A percentile compares a stretch with the other conserved stretches of the same genome.
Conservation (phyloP, 345 rosid species). For the Eutrema heterophyllum region DNA sequence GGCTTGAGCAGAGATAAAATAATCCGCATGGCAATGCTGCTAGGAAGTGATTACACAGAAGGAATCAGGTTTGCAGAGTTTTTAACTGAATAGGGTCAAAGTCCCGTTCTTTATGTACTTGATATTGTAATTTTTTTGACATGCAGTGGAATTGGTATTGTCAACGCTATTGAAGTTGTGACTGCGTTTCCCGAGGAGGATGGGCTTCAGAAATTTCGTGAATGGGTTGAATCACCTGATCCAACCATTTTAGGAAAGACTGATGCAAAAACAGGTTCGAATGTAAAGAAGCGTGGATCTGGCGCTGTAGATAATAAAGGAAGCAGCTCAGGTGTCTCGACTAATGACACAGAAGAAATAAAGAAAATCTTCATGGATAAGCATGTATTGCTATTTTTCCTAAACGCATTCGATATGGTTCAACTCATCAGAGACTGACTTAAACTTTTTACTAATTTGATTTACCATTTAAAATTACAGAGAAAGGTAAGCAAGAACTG, state of each 20-base stretch:
- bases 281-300: conserved; percentile 42
- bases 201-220: conserved; percentile 82
- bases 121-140: not conserved
- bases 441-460: not conserved
- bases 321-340: conserved; percentile 24
- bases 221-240: conserved; percentile 98
- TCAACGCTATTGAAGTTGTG: conserved; percentile 93
- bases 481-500: conserved; percentile 99
- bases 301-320: conserved; percentile 26
- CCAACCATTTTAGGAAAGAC: conserved; percentile 73
- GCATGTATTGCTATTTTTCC: conserved; percentile 49
- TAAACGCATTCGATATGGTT: not conserved
- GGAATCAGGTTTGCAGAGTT: conserved; percentile 65
- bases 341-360: conserved; percentile 33
- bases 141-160: conserved; percentile 96
- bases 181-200: conserved; percentile 92
- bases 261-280: conserved; percentile 34
- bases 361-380: conserved; percentile 80
- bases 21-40: conserved; percentile 87
- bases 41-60: conserved; percentile 99
- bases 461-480: conserved; percentile 34
- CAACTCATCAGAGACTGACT: not conserved
- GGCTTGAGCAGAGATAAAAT: conserved; percentile 80
- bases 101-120: not conserved
- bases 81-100: not conserved